A percentile compares a stretch with the other conserved stretches of the same genome.
These are phyloP conservation scores for Agaricus subrufescens DNA, from an alignment of 768 basidiomycete genomes.

Conservation along the genomic window DNA sequence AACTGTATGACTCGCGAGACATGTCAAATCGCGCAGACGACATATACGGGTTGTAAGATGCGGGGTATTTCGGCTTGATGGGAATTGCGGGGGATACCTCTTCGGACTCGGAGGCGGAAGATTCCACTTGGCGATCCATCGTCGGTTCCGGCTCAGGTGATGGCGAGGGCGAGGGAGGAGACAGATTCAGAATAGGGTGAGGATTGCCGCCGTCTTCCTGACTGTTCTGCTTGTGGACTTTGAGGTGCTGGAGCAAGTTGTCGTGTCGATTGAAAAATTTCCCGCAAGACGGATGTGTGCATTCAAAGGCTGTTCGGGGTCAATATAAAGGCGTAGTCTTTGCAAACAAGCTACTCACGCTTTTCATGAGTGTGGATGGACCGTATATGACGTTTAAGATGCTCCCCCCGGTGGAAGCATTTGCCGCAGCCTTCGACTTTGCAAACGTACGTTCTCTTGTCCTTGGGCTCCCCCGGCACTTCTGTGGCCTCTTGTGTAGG, in stretches of 20 bases:
- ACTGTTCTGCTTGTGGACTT: constrained; percentile 50
- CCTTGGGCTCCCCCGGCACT: constrained; percentile 20
- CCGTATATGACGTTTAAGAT: constrained; percentile 71
- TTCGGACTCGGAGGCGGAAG: constrained; percentile 4
- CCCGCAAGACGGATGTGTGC: constrained; percentile 60
- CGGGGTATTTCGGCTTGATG: constrained; percentile 8
- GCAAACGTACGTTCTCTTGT: constrained; percentile 48
- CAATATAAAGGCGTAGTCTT: neutral
- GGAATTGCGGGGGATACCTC: constrained; percentile 11
- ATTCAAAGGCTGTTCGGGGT: constrained; percentile 56
- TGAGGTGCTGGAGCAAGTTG: constrained; percentile 75
- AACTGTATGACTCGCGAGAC: constrained; percentile 20
- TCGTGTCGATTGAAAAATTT: constrained; percentile 78
- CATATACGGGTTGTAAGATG: constrained; percentile 12
- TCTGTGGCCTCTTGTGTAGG: constrained; percentile 41
- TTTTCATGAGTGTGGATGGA: constrained; percentile 76
- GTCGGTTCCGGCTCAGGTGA: constrained; percentile 15
- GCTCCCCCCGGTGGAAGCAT: constrained; percentile 69
- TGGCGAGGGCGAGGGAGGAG: constrained; percentile 14
- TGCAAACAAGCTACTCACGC: constrained; percentile 43
- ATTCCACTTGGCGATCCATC: constrained; percentile 5
- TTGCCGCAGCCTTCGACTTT: constrained; percentile 68
- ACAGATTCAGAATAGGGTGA: constrained; percentile 10
- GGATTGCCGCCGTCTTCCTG: constrained; percentile 10
- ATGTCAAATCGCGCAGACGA: constrained; percentile 11